phyloP scores from a whole-genome alignment of 129 eudicot species.

The Helianthus tuberosus region DNA sequence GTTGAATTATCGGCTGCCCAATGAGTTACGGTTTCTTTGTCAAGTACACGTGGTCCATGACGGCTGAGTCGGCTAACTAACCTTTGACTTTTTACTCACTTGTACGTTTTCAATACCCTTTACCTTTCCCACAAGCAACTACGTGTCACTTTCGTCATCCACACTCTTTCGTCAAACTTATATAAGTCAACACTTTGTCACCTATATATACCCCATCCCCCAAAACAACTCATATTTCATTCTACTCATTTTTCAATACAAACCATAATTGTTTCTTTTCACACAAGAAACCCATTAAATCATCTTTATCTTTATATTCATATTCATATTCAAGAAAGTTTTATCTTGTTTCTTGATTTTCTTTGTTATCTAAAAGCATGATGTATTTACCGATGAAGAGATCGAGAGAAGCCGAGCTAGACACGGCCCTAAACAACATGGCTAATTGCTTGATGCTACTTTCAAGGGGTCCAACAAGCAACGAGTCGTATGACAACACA shows the following conservation, averaged over 20 bases:
- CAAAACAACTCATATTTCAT: constrained; percentile 15
- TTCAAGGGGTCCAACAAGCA: constrained; percentile 34
- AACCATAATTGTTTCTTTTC: constrained; percentile 9
- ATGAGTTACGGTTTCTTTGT: constrained; percentile 14
- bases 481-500: constrained; percentile 14
- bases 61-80: constrained; percentile 36
- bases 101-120: constrained; percentile 25
- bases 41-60: constrained; percentile 49
- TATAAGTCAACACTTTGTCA: constrained; percentile 34
- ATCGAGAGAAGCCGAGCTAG: constrained; percentile 47
- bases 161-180: constrained; percentile 45
- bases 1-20: constrained; percentile 27
- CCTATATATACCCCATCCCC: constrained; percentile 30
- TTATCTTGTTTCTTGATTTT: not conserved
- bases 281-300: not conserved
- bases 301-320: not conserved
- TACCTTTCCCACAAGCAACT: constrained; percentile 39
- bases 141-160: constrained; percentile 39
- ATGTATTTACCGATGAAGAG: constrained; percentile 54
- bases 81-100: constrained; percentile 16
- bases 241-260: constrained; percentile 8
- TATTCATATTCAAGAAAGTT: not conserved
- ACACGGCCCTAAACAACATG: constrained; percentile 51
- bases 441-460: constrained; percentile 72
- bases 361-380: constrained; percentile 13